These are phyloP conservation scores for Arbutus unedo DNA, from an alignment of 148 eudicot genomes.

Conservation along the genomic window DNA sequence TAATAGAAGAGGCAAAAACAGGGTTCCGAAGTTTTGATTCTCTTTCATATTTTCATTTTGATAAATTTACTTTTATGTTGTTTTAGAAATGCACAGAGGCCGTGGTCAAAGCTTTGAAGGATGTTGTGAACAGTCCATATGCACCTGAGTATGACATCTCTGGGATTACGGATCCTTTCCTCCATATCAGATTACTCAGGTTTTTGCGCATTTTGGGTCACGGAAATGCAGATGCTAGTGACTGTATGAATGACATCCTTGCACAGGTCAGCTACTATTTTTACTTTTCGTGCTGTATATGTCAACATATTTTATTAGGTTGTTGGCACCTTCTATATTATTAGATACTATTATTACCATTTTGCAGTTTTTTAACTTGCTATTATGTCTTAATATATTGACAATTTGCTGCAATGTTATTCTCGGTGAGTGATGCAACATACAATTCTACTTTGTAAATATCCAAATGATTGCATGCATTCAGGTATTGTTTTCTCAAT, in stretches of 20 bases:
- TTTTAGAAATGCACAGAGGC: constrained; percentile 86
- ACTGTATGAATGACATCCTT: constrained; percentile 92
- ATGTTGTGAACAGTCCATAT: constrained; percentile 90
- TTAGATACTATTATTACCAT: neutral
- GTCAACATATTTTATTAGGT: neutral
- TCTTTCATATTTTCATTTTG: constrained; percentile 4
- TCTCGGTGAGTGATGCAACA: neutral
- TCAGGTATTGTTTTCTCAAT: constrained; percentile 10
- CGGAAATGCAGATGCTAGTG: constrained; percentile 97
- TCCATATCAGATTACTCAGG: constrained; percentile 80
- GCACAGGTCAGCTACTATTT: constrained; percentile 71
- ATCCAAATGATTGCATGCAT: neutral
- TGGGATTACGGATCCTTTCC: constrained; percentile 95
- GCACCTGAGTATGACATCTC: constrained; percentile 93
- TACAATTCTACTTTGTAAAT: neutral
- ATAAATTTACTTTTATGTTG: constrained; percentile 15
- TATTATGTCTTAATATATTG: neutral
- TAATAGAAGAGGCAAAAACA: neutral
- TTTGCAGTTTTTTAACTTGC: neutral
- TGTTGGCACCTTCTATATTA: neutral
- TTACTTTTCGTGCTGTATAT: constrained; percentile 6
- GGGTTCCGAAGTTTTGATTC: neutral
- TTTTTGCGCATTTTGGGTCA: constrained; percentile 82
- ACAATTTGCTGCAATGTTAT: neutral
- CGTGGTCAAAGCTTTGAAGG: constrained; percentile 81